These are phyloP conservation scores for Pseudogymnoascus sp. DNA, from an alignment of 2,329 filamentous ascomycete species.

Conservation along the genomic window DNA sequence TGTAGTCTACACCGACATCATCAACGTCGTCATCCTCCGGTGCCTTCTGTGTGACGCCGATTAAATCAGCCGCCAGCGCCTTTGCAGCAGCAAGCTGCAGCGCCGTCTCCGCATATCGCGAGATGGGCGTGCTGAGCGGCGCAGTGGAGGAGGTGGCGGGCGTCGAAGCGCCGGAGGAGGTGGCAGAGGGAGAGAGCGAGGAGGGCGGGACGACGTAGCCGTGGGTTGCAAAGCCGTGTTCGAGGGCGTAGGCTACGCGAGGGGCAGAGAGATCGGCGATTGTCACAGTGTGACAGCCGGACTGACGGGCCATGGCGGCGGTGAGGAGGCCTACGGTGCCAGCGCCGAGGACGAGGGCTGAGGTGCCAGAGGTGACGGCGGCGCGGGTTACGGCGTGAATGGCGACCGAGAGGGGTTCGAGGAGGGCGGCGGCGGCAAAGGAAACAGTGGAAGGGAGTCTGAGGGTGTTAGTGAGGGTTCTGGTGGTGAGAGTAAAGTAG, in stretches of 20 bases:
- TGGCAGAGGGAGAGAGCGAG: slow-evolving; percentile 38
- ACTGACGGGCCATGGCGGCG: slow-evolving; percentile 75
- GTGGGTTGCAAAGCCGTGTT: slow-evolving; percentile 52
- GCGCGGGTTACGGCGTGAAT: slow-evolving; percentile 80
- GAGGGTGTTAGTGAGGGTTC: not conserved
- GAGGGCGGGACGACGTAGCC: slow-evolving; percentile 47
- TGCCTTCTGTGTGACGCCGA: slow-evolving; percentile 61
- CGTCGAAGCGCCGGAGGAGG: slow-evolving; percentile 42
- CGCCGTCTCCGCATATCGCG: slow-evolving; percentile 67
- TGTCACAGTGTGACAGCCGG: slow-evolving; percentile 74
- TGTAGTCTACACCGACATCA: slow-evolving; percentile 55
- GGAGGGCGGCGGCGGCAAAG: slow-evolving; percentile 86
- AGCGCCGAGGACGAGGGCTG: slow-evolving; percentile 77
- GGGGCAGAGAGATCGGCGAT: slow-evolving; percentile 63
- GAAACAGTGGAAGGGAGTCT: not conserved
- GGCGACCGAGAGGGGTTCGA: slow-evolving; percentile 82
- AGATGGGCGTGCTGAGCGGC: slow-evolving; percentile 59
- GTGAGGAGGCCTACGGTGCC: slow-evolving; percentile 84
- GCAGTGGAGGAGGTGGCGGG: slow-evolving; percentile 30
- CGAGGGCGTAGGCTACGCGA: slow-evolving; percentile 54
- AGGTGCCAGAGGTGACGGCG: slow-evolving; percentile 62
- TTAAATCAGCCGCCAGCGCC: slow-evolving; percentile 61
- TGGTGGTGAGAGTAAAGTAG: not conserved
- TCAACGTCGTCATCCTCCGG: slow-evolving; percentile 57
- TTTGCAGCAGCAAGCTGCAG: slow-evolving; percentile 64